Conservation (phyloP, 2,329 filamentous ascomycete species). For the Fusarium torreyae region DNA sequence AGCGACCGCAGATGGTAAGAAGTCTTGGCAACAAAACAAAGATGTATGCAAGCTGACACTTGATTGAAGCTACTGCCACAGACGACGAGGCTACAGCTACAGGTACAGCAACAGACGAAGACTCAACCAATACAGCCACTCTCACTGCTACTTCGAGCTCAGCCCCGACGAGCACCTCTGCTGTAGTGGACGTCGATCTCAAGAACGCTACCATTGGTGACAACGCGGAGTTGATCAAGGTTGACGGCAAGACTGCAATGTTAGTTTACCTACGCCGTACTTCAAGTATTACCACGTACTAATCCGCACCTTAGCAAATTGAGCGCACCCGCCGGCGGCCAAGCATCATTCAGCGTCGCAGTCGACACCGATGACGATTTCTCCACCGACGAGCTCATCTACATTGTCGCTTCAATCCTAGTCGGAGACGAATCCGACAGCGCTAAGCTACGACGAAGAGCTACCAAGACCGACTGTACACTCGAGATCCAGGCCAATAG, state of each 20-base stretch:
- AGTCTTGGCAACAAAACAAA: neutral
- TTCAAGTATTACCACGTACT: neutral
- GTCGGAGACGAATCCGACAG: constrained; percentile 31
- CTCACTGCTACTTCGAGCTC: constrained; percentile 23
- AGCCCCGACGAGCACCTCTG: constrained; percentile 22
- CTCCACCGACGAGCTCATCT: constrained; percentile 23
- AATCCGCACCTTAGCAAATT: constrained; percentile 10
- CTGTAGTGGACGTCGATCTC: constrained; percentile 23
- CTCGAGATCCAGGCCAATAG: constrained; percentile 28
- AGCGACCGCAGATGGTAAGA: constrained; percentile 31
- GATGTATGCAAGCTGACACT: constrained; percentile 1
- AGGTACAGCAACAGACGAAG: neutral
- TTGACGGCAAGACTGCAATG: constrained; percentile 37
- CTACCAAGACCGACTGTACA: constrained; percentile 29
- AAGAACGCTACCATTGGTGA: constrained; percentile 36
- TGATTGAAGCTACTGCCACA: constrained; percentile 24
- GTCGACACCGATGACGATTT: constrained; percentile 27
- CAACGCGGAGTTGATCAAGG: constrained; percentile 28
- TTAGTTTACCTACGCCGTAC: neutral
- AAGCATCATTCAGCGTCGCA: constrained; percentile 28
- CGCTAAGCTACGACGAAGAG: constrained; percentile 31
- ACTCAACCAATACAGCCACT: neutral
- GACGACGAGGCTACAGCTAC: constrained; percentile 10
- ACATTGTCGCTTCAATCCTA: constrained; percentile 36
- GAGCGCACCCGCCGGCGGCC: constrained; percentile 31